A percentile compares a stretch with the other conserved stretches of the same genome.
phyloP scores from a whole-genome alignment of 179 eudicot species.

The Camellia oleifera region DNA sequence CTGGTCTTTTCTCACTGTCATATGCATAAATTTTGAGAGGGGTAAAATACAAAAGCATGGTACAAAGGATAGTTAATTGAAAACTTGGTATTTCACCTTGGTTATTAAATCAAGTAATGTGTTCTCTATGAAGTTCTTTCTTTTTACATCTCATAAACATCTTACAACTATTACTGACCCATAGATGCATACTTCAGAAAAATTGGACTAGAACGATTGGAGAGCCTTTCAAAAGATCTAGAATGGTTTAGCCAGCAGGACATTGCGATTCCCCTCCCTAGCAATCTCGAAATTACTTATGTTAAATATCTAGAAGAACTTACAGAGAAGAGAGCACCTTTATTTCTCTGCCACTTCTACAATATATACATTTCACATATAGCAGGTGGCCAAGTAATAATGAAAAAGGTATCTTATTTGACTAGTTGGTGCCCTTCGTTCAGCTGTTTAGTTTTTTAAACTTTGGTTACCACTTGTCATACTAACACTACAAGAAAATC shows the following conservation, averaged over 20 bases:
- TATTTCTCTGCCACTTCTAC: conserved; percentile 77
- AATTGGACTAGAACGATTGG: conserved; percentile 82
- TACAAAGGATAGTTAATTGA: neutral
- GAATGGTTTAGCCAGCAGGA: conserved; percentile 66
- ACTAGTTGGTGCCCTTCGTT: neutral
- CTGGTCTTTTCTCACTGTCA: neutral
- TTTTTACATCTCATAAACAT: conserved; percentile 2
- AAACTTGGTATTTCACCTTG: neutral
- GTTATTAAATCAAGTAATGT: neutral
- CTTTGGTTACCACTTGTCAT: neutral
- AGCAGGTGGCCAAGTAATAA: conserved; percentile 87
- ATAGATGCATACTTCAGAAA: conserved; percentile 87
- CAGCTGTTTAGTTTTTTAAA: neutral
- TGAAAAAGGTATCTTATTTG: conserved; percentile 53
- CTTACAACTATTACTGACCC: neutral
- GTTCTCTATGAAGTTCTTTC: neutral
- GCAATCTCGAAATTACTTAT: conserved; percentile 65
- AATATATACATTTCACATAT: conserved; percentile 85
- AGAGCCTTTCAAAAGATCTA: conserved; percentile 56
- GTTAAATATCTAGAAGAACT: conserved; percentile 72
- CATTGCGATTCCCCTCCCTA: conserved; percentile 59
- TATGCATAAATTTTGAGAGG: neutral
- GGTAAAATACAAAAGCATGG: neutral
- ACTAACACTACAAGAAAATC: too few species aligned
- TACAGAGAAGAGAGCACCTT: conserved; percentile 55